Evolutionary conservation across 768 basidiomycete species (phyloP), one percentile per base, ranked within the genome.

Genomic region (Phylloporus sp.): DNA sequence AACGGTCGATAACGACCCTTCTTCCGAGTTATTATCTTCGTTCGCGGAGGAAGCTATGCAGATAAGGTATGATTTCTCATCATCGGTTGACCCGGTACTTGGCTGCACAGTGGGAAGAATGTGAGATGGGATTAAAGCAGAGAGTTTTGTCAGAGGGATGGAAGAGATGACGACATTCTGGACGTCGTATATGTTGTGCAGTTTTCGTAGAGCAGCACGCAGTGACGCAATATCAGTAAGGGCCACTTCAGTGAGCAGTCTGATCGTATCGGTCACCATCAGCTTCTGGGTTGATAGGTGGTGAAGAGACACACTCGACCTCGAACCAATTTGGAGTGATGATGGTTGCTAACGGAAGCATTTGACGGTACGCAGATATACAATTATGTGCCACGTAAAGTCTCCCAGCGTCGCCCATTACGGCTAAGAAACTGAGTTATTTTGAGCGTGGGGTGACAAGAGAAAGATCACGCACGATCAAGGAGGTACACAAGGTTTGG

Each of bases 301-400:
- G 6, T 43, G 1, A 39, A 24, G 15, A n/a, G 35, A 54, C 63
- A 68, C 65, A 95, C 93, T 98, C 95, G 55, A 88, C 89, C 74
- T 99, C 97, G 60, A 94, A 99, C 82, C 94, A 97, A 65, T 99
- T 99, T 0, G 97, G 97, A 0, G 97, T 93, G 57, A 97, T 97
- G 43, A 97, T 84, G 0, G 90, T 90, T 3, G 97, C 87, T n/a
- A 84, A 71, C n/a, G 82, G 75, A 1, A 95, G 75, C 72, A 94
- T 80, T 36, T 77, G 72, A 41, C 84, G 81, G 73, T 99, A 98
- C 34, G 91, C 78, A 1, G 93, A 91, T 53, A 98, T 75, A 9
- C 94, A 91, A 54, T 91, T 84, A 20, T 85, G 76, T 5, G 93
- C 81, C 20, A 97, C 94, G 60, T 99, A 99, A 13, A 99, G 73